Evolutionary conservation across 2,329 filamentous ascomycete species (phyloP).

Genomic region (Rosellinia necatrix): DNA sequence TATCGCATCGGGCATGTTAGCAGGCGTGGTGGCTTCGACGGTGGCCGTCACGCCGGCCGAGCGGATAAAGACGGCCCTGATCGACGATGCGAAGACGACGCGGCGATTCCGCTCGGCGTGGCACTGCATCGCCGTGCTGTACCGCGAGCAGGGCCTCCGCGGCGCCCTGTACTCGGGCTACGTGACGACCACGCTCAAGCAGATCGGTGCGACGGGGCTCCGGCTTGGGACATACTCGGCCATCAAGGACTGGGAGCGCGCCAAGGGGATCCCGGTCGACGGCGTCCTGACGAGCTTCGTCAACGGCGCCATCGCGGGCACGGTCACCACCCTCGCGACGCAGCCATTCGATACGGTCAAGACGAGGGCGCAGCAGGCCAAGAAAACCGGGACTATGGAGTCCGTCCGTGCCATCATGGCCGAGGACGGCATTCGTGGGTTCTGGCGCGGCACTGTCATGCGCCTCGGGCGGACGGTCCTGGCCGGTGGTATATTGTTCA

Average conservation of each 20-base stretch:
- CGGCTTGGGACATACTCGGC: conserved; percentile 67
- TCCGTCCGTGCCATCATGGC: conserved; percentile 56
- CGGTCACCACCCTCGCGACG: conserved; percentile 55
- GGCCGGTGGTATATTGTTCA: conserved; percentile 42
- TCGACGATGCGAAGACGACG: conserved; percentile 57
- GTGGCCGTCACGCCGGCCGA: conserved; percentile 66
- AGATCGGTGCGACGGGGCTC: conserved; percentile 64
- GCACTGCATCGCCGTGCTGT: conserved; percentile 56
- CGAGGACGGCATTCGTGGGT: conserved; percentile 60
- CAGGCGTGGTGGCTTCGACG: conserved; percentile 61
- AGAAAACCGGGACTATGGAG: conserved; percentile 57
- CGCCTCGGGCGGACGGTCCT: conserved; percentile 63
- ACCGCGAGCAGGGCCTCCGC: conserved; percentile 56
- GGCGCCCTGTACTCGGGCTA: conserved; percentile 62
- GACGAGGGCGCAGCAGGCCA: conserved; percentile 62
- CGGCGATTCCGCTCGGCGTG: conserved; percentile 51
- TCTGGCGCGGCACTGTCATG: conserved; percentile 70
- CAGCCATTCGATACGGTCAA: conserved; percentile 66
- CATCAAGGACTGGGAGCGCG: conserved; percentile 56
- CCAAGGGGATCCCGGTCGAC: conserved; percentile 31
- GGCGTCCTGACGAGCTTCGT: conserved; percentile 47
- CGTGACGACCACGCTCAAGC: conserved; percentile 64
- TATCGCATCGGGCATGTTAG: conserved; percentile 61
- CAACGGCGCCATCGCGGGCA: conserved; percentile 45
- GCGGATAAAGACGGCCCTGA: conserved; percentile 66